A percentile compares a stretch with the other conserved stretches of the same genome.
These are phyloP conservation scores for Mucor saturninus DNA, from an alignment of 371 early-diverging fungal genomes.

Conservation along the genomic window DNA sequence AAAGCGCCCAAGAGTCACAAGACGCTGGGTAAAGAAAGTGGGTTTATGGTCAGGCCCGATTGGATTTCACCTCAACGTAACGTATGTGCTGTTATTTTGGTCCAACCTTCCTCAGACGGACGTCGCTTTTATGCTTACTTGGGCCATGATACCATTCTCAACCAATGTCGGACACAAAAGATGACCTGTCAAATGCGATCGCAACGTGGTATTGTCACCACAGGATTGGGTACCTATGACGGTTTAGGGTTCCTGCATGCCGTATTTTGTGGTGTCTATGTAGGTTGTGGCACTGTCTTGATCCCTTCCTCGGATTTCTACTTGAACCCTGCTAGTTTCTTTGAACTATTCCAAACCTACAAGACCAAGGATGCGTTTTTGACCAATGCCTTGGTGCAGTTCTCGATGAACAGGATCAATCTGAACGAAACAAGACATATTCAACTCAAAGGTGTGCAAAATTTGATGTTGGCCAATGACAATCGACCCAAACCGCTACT, in stretches of 20 bases:
- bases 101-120: slow-evolving; percentile 60
- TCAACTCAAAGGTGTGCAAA: slow-evolving; percentile 65
- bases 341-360: slow-evolving; percentile 67
- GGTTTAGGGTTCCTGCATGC: slow-evolving; percentile 81
- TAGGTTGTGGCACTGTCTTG: slow-evolving; percentile 40
- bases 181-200: slow-evolving; percentile 76
- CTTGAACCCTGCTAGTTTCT: slow-evolving; percentile 57
- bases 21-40: slow-evolving; percentile 63
- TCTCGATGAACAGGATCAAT: slow-evolving; percentile 65
- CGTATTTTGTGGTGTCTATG: slow-evolving; percentile 75
- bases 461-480: slow-evolving; percentile 73
- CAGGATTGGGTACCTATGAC: slow-evolving; percentile 69
- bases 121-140: slow-evolving; percentile 62
- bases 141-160: slow-evolving; percentile 70
- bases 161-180: slow-evolving; percentile 81
- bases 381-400: slow-evolving; percentile 76
- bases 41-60: slow-evolving; percentile 51
- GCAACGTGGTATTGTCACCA: slow-evolving; percentile 65
- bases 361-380: slow-evolving; percentile 75
- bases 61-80: slow-evolving; percentile 36
- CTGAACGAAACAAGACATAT: slow-evolving; percentile 42
- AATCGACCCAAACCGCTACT: slow-evolving; percentile 67
- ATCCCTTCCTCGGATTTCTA: slow-evolving; percentile 41
- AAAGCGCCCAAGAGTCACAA: slow-evolving; percentile 63
- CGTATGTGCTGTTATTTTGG: slow-evolving; percentile 57